Evolutionary conservation across 306 rosid species (phyloP), one percentile per base, ranked within the genome.

Genomic region (Cicer pinnatifidum): DNA sequence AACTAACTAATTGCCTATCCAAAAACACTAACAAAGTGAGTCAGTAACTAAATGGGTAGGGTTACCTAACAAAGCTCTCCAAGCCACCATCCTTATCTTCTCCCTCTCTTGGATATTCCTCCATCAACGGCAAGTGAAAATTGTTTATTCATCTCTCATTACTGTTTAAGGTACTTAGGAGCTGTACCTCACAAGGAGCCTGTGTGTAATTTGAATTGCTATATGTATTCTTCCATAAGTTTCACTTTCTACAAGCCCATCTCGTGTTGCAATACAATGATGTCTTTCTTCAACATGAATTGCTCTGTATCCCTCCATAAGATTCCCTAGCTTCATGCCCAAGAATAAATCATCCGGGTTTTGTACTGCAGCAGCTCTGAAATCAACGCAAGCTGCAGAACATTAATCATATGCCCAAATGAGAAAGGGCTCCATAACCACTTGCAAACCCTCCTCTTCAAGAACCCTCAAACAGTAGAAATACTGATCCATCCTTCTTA

Each of bases 311-410:
- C 9, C 35, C 35, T 54, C 60, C 35, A 54, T 12, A 19, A 19
- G 60, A 54, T 17, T 54, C 60, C 19, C 37, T 54, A 3, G 60
- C 12, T 54, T 7, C 60, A 54, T 11, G 6, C 60, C 35, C 35
- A 54, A 19, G 35, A 54, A 6, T 54, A 54, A 54, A 54, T 54
- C n/a, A 54, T 54, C 19, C 7, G 60, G 60, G 60, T 15, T 52
- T 16, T 52, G 57, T 7, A 16, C 58, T 16, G 17, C 58, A 16
- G 58, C 20, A 13, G 23, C 58, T 16, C 28, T 52, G 11, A 52
- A 52, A 15, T 52, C 58, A 52, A 52, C 28, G 23, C 28, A 52
- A 52, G 28, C 35, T 28, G 35, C 35, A 28, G 35, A 28, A 28
- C 35, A 28, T 28, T 28, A 28, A 28, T 28, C 35, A 28, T 28